Percentiles rank a stretch among this genome's conserved stretches.
Conservation (phyloP, 768 basidiomycete species). For the Agrocybe pediades region DNA sequence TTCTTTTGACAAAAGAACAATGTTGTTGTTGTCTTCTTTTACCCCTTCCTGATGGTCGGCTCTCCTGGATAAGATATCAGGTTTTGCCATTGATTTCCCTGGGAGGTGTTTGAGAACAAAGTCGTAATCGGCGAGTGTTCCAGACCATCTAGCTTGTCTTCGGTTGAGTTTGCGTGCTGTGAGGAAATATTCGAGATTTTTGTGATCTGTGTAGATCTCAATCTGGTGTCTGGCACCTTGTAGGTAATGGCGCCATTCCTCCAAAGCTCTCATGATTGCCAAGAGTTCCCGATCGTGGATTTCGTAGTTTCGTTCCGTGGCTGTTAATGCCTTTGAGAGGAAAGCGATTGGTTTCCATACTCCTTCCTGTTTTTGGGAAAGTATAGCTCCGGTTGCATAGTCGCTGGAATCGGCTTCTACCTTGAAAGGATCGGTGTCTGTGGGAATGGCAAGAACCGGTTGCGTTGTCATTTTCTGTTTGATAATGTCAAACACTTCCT, state of each 20-base stretch:
- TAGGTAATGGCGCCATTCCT: constrained; percentile 30
- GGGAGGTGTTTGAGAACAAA: constrained; percentile 28
- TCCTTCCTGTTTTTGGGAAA: constrained; percentile 24
- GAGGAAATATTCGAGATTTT: constrained; percentile 29
- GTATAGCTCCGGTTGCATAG: constrained; percentile 42
- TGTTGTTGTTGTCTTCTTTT: no score
- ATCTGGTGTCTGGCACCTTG: constrained; percentile 11
- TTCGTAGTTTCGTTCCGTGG: no score
- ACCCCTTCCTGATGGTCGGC: no score
- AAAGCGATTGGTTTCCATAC: constrained; percentile 37
- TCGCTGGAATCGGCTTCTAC: constrained; percentile 34
- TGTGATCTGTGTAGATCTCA: no score
- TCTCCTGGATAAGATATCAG: no score
- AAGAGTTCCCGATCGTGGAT: constrained; percentile 47
- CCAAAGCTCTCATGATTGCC: constrained; percentile 39
- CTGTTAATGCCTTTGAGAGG: constrained; percentile 32
- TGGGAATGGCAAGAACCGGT: constrained; percentile 26
- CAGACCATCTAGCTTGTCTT: constrained; percentile 42
- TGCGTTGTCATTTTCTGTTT: no score
- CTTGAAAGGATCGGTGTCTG: constrained; percentile 13
- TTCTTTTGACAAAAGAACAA: no score
- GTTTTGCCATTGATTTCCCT: constrained; percentile 9
- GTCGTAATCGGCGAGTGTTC: constrained; percentile 32
- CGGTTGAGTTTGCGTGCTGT: constrained; percentile 38
- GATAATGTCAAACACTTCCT: no score